Base-by-base conservation (phyloP, 2,329 filamentous ascomycete genomes). In the Trichothecium sympodiale region DNA sequence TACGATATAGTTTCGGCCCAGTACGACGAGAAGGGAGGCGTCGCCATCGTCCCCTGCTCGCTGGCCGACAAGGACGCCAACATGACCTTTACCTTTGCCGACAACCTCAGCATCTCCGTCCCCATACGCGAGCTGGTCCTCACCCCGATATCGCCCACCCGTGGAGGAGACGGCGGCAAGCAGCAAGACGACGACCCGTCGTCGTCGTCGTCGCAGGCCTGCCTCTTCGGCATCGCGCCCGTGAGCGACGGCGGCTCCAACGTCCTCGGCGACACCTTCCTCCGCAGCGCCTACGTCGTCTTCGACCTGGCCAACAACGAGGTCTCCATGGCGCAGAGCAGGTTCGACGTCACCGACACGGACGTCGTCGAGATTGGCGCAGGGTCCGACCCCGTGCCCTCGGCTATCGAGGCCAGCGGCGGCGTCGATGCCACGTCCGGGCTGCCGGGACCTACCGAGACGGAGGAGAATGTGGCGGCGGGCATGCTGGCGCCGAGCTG, bases 261-360 rank as follows among this genome's bases (percentile, higher is more conserved):
- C 30, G 72, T 84, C 3, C 60, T 87, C 18, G 82, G 82, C 13
- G 82, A 86, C 50, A 83, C 81, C 0, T 87, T 87, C 53, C 61
- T 87, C 37, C 67, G 82, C 33, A 80, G 77, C 26, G 81, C 81
- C 0, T 87, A 87, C 46, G 70, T 84, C 12, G 81, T 87, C 9
- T 86, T 83, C 51, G 80, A 86, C 51, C 62, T 85, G 16, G 72
- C 65, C 18, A 83, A 82, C 53, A 77, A 84, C 51, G 66, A 81
- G 56, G 77, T 86, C 44, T 79, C 76, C 2, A 57, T 86, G 23
- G 82, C 80, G 2, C 74, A 80, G 53, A 79, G 79, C 14, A 70
- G 66, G 34, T 78, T 76, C 54, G 74, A 81, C 49, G 60, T 67
- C 4, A 50, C 46, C 0, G 33, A 36, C 5, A 62, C 61, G 5